phyloP scores from a whole-genome alignment of 2,329 filamentous ascomycete species.

The Penicillium sp. region DNA sequence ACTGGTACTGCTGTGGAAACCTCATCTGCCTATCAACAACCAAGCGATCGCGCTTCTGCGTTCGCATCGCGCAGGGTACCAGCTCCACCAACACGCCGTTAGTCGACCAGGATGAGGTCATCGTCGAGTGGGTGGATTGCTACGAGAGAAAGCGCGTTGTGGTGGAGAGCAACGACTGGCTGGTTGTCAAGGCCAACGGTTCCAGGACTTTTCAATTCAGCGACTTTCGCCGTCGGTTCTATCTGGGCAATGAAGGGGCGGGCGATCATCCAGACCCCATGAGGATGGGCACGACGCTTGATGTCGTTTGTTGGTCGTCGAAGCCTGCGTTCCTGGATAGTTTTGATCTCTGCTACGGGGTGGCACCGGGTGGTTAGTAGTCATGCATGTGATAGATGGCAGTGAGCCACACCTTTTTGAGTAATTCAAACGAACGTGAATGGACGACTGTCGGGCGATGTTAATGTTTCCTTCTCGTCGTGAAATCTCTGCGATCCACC shows the following conservation, averaged over 20 bases:
- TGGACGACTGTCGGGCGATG: not conserved
- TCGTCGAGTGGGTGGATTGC: conserved; percentile 8
- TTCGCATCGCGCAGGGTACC: not conserved
- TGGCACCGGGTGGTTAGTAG: not conserved
- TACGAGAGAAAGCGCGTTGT: not conserved
- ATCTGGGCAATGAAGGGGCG: conserved; percentile 7
- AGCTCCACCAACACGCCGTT: not conserved
- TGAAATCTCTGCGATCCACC: not conserved
- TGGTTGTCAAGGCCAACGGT: not conserved
- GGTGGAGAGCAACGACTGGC: not conserved
- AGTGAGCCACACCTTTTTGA: not conserved
- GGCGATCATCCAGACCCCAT: not conserved
- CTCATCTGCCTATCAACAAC: conserved; percentile 8
- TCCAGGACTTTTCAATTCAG: conserved; percentile 1
- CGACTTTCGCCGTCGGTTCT: conserved; percentile 5
- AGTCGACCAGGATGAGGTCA: not conserved
- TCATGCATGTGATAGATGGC: not conserved
- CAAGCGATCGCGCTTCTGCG: conserved; percentile 6
- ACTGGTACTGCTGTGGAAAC: conserved; percentile 15
- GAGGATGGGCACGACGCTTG: not conserved
- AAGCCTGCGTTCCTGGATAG: conserved; percentile 4
- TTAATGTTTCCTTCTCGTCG: not conserved
- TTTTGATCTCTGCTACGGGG: conserved; percentile 15
- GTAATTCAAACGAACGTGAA: not conserved
- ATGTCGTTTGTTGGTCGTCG: conserved; percentile 7